Evolutionary conservation across 257 asterid genomes (phyloP).

Genomic region (Penstemon davidsonii): DNA sequence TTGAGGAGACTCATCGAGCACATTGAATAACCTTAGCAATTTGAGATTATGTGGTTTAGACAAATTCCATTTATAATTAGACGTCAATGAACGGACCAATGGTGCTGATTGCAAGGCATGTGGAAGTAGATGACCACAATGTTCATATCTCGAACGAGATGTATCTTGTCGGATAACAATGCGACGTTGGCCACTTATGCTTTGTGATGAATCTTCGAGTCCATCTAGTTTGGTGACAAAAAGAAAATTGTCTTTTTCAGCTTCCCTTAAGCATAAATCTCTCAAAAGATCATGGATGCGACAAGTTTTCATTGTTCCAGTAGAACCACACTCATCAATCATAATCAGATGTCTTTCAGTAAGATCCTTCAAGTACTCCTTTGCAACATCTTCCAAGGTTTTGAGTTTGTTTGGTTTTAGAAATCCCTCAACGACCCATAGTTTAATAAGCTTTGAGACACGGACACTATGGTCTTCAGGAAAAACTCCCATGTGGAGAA

Average conservation of each 20-base stretch:
- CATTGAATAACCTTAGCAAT: background rate
- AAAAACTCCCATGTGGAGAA: background rate
- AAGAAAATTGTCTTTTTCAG: background rate
- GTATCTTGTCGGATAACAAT: background rate
- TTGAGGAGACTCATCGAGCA: background rate
- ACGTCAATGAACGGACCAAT: background rate
- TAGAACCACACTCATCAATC: background rate
- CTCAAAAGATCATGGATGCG: background rate
- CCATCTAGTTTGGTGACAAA: background rate
- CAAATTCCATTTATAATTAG: background rate
- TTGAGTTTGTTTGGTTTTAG: background rate
- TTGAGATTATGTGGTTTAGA: background rate
- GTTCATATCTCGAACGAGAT: background rate
- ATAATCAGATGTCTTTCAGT: background rate
- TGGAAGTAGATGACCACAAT: background rate
- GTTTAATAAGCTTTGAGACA: background rate
- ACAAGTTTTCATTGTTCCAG: background rate
- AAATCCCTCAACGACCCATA: slow-evolving; percentile 1
- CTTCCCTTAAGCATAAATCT: background rate
- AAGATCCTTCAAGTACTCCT: background rate
- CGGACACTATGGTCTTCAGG: background rate
- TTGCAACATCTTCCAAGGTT: background rate
- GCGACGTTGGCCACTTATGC: background rate
- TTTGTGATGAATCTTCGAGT: background rate
- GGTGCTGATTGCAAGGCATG: background rate